A percentile compares a stretch with the other conserved stretches of the same genome.
Evolutionary conservation across 768 basidiomycete genomes (phyloP).

Genomic region (Lyophyllum semitale): DNA sequence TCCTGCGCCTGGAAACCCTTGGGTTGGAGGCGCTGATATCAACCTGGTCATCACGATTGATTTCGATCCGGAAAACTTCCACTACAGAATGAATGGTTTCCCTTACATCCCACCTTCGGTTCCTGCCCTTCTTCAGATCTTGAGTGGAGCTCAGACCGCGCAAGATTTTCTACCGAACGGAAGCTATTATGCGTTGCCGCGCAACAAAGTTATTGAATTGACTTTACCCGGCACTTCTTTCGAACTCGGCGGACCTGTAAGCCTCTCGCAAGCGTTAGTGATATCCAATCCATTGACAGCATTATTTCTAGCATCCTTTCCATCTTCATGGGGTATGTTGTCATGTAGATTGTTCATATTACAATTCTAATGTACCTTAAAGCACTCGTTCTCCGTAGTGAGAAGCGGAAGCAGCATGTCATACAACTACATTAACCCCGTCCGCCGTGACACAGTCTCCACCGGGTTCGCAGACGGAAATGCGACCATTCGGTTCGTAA

Average conservation of each 20-base stretch:
- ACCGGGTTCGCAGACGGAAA: constrained; percentile 30
- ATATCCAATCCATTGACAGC: background rate
- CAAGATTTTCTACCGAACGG: background rate
- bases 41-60: background rate
- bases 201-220: background rate
- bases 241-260: background rate
- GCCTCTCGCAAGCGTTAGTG: background rate
- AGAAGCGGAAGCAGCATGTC: constrained; percentile 27
- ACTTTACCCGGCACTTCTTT: background rate
- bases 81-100: background rate
- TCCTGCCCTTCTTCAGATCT: background rate
- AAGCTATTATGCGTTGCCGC: background rate
- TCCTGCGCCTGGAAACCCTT: background rate
- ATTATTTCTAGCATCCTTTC: constrained; percentile 23
- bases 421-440: constrained; percentile 23
- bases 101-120: background rate
- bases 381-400: constrained; percentile 41
- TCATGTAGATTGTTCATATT: background rate
- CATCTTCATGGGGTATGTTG: constrained; percentile 30
- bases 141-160: background rate
- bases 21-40: background rate
- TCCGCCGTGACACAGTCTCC: constrained; percentile 54
- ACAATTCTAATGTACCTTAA: background rate
- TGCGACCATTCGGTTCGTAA: constrained; percentile 39
- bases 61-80: background rate